Percentiles rank a stretch among this genome's conserved stretches.
phyloP scores from a whole-genome alignment of 345 rosid species.

The Brassica napus region Da-Ae NC_063442.1:44332501-44333000 shows the following conservation, averaged over 20 bases:
- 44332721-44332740: constrained; percentile 13
- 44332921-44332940: neutral
- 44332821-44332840: constrained; percentile 6
- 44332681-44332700: neutral
- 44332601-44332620: constrained; percentile 76
- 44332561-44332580: constrained; percentile 72
- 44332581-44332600: constrained; percentile 43
- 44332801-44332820: neutral
- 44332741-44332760: constrained; percentile 30
- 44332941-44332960: neutral
- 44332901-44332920: neutral
- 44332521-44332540: constrained; percentile 66
- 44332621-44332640: constrained; percentile 46
- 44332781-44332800: neutral
- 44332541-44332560: constrained; percentile 54
- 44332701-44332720: neutral
- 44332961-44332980: neutral
- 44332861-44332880: no score
- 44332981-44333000: no score
- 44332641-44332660: neutral
- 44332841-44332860: neutral
- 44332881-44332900: neutral
- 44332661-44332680: neutral
- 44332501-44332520: constrained; percentile 50
- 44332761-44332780: neutral